These are phyloP conservation scores for Mangifera indica DNA, from an alignment of 345 rosid species.

Conservation along the genomic window DNA sequence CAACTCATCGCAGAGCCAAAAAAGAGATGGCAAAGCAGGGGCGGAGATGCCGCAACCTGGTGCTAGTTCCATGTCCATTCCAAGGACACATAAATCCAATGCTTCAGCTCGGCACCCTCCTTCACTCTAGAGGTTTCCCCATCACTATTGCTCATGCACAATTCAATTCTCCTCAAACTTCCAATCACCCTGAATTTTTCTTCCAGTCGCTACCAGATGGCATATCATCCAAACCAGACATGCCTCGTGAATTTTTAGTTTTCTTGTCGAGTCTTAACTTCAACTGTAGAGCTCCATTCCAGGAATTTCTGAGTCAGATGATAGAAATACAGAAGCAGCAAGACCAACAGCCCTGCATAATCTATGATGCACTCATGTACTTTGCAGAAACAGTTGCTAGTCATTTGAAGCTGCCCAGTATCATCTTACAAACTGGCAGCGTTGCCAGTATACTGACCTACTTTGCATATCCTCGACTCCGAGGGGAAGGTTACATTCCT, in stretches of 20 bases:
- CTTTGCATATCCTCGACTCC: not conserved
- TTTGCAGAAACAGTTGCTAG: constrained; percentile 8
- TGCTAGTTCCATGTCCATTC: constrained; percentile 27
- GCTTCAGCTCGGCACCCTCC: constrained; percentile 15
- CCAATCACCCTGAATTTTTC: not conserved
- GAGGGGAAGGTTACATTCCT: not conserved
- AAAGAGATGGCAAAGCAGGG: not conserved
- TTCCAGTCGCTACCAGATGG: not conserved
- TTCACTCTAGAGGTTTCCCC: not conserved
- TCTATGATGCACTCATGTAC: constrained; percentile 23
- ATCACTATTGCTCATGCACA: not conserved
- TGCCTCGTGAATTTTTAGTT: constrained; percentile 2
- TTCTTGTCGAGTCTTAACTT: constrained; percentile 9
- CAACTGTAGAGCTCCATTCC: constrained; percentile 1
- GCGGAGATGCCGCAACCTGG: not conserved
- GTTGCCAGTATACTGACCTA: not conserved
- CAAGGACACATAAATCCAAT: constrained; percentile 27
- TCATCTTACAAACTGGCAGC: constrained; percentile 14
- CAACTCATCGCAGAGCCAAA: not conserved
- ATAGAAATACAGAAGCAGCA: not conserved
- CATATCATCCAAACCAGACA: not conserved
- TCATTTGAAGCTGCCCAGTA: constrained; percentile 10
- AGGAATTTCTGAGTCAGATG: constrained; percentile 10
- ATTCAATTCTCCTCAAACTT: not conserved
- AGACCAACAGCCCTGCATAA: not conserved